These are phyloP conservation scores for Kwoniella newhampshirensis DNA, from an alignment of 768 basidiomycete species.

Conservation along the genomic window DNA sequence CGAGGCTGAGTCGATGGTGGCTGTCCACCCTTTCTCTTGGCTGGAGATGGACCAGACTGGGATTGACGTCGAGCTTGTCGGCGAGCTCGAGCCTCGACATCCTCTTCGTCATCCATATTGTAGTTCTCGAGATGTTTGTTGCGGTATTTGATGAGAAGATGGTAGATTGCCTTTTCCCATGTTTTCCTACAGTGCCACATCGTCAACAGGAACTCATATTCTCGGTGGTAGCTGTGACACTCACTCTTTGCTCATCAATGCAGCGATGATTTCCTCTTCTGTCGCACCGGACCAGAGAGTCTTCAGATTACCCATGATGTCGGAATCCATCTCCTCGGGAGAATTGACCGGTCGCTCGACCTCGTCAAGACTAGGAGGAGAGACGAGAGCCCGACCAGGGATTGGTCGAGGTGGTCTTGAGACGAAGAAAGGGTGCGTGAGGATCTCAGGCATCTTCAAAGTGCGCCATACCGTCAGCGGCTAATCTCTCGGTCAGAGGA, in stretches of 20 bases:
- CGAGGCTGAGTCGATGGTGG: slow-evolving; percentile 22
- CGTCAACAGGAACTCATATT: background rate
- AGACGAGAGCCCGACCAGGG: slow-evolving; percentile 49
- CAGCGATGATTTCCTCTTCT: slow-evolving; percentile 70
- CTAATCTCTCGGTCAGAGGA: background rate
- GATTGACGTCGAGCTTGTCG: slow-evolving; percentile 27
- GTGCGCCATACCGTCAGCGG: background rate
- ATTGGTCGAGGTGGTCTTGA: slow-evolving; percentile 56
- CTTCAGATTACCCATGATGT: slow-evolving; percentile 83
- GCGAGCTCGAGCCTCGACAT: slow-evolving; percentile 51
- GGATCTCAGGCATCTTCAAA: slow-evolving; percentile 66
- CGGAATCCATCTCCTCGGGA: slow-evolving; percentile 72
- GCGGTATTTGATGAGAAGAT: slow-evolving; percentile 81
- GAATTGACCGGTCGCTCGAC: slow-evolving; percentile 69
- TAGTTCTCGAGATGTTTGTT: slow-evolving; percentile 70
- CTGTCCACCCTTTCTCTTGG: slow-evolving; percentile 42
- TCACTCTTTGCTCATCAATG: slow-evolving; percentile 60
- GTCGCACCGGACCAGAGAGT: slow-evolving; percentile 85
- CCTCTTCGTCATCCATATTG: slow-evolving; percentile 65
- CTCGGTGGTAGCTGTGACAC: slow-evolving; percentile 18
- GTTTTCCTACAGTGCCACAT: slow-evolving; percentile 60
- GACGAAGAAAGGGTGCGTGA: slow-evolving; percentile 74
- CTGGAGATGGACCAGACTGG: slow-evolving; percentile 28
- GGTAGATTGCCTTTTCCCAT: slow-evolving; percentile 96
- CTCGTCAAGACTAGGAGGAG: slow-evolving; percentile 64